Evolutionary conservation across 2,329 filamentous ascomycete genomes (phyloP).

Genomic region (Fusarium udum): DNA sequence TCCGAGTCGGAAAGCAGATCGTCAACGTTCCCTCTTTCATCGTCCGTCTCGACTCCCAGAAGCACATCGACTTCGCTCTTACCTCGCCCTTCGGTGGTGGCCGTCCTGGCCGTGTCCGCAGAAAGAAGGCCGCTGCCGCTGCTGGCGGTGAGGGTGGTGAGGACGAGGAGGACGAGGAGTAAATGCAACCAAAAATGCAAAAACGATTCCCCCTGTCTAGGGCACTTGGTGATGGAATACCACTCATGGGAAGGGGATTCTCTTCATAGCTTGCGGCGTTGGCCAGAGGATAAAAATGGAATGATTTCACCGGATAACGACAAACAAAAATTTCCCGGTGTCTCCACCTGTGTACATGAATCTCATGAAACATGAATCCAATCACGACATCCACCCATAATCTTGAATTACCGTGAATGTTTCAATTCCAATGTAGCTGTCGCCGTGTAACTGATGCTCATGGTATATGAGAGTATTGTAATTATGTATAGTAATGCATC

Average conservation of each 20-base stretch:
- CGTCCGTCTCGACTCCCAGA: conserved; percentile 99
- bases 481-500: neutral
- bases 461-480: neutral
- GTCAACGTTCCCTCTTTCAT: conserved; percentile 99
- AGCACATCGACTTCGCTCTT: conserved; percentile 99
- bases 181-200: conserved; percentile 53
- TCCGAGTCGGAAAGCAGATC: conserved; percentile 99
- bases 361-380: conserved; percentile 35
- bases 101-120: conserved; percentile 95
- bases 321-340: conserved; percentile 36
- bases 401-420: conserved; percentile 18
- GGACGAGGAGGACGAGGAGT: conserved; percentile 87
- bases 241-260: conserved; percentile 52
- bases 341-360: conserved; percentile 41
- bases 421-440: neutral
- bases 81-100: conserved; percentile 98
- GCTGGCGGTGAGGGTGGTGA: conserved; percentile 83
- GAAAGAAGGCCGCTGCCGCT: conserved; percentile 99
- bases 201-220: conserved; percentile 45
- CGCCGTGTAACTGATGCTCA: neutral
- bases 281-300: conserved; percentile 58
- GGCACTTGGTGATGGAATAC: conserved; percentile 48
- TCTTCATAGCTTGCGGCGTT: conserved; percentile 64
- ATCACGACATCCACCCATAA: conserved; percentile 20
- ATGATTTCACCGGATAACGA: conserved; percentile 50